Percentiles rank a stretch among this genome's conserved stretches.
phyloP scores from a whole-genome alignment of 2,329 filamentous ascomycete genomes.

The Tolypocladium endophyticum region DNA sequence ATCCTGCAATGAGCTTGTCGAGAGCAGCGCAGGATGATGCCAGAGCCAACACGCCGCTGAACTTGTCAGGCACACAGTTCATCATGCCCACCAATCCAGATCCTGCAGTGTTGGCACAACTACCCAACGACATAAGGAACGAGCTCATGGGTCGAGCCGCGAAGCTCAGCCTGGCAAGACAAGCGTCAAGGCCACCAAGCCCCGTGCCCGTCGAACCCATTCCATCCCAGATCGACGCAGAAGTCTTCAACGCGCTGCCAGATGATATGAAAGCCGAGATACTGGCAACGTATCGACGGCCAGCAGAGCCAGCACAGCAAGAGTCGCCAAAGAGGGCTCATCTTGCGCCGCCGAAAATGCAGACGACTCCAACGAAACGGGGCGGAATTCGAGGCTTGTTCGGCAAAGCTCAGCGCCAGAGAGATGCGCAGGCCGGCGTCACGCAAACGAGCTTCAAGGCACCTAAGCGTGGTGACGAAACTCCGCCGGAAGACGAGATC shows the following conservation, averaged over 20 bases:
- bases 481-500: constrained; percentile 18
- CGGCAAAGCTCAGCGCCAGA: constrained; percentile 37
- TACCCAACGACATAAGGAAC: constrained; percentile 73
- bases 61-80: constrained; percentile 82
- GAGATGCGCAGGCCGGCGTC: constrained; percentile 46
- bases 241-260: constrained; percentile 74
- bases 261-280: constrained; percentile 80
- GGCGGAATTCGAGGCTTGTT: constrained; percentile 30
- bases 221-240: constrained; percentile 74
- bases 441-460: constrained; percentile 64
- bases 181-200: constrained; percentile 23
- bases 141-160: constrained; percentile 55
- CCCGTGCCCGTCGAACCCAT: constrained; percentile 32
- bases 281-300: constrained; percentile 54
- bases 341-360: constrained; percentile 38
- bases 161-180: constrained; percentile 9
- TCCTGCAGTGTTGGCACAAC: constrained; percentile 66
- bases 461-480: constrained; percentile 21
- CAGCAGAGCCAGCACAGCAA: constrained; percentile 24
- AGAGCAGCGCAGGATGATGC: constrained; percentile 37
- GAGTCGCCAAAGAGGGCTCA: constrained; percentile 49
- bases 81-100: constrained; percentile 79
- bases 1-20: constrained; percentile 42
- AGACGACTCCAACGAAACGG: constrained; percentile 57
- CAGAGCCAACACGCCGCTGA: constrained; percentile 57